Percentiles rank a stretch among this genome's conserved stretches.
These are phyloP conservation scores for Tetrahymena malaccensis DNA, from an alignment of 73 alveolate genomes.

Conservation along the genomic window DNA sequence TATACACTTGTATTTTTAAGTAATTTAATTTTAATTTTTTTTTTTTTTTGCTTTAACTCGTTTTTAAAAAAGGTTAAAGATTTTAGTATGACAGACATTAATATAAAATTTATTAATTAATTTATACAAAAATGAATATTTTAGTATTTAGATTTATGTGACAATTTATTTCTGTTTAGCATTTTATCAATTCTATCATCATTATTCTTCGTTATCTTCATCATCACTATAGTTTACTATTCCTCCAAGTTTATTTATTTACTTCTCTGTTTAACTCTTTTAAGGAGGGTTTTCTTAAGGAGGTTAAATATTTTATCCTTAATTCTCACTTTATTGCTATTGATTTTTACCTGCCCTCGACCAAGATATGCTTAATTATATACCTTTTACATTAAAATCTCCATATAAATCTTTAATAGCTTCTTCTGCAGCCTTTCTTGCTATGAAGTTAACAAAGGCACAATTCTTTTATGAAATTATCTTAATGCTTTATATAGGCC, in stretches of 20 bases:
- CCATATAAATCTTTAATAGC: conserved; percentile 24
- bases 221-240: background rate
- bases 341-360: conserved; percentile 19
- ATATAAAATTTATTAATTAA: too few relatives aligned
- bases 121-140: too few relatives aligned
- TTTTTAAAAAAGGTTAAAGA: background rate
- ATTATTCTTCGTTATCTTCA: background rate
- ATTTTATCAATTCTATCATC: background rate
- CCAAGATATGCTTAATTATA: conserved; percentile 25
- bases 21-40: background rate
- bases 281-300: background rate
- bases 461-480: conserved; percentile 13
- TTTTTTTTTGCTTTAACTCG: too few relatives aligned
- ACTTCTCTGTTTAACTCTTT: background rate
- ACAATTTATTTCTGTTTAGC: background rate
- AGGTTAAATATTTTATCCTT: background rate
- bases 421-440: conserved; percentile 36
- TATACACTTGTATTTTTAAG: background rate
- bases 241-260: background rate
- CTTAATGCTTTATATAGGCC: conserved; percentile 16
- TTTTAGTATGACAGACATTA: background rate
- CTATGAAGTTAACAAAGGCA: conserved; percentile 15
- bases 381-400: conserved; percentile 6
- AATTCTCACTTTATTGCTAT: background rate
- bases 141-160: background rate